These are phyloP conservation scores for Cryptococcus hybrid DNA, from an alignment of 1,284 basidiomycete genomes.

Conservation along the genomic window DNA sequence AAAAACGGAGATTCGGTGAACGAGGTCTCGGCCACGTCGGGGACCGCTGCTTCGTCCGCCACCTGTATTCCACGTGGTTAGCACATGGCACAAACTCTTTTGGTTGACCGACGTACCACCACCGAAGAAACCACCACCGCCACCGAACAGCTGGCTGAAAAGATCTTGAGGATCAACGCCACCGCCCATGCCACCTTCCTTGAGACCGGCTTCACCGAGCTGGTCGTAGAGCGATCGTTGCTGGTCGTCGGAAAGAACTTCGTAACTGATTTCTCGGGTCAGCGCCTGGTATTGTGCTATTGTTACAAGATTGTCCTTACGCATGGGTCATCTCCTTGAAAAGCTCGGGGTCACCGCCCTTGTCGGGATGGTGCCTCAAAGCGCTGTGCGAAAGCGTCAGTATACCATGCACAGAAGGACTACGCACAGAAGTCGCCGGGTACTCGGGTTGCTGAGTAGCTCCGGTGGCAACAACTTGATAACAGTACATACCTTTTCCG, in stretches of 20 bases:
- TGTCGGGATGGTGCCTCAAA: conserved; percentile 90
- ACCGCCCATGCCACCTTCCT: conserved; percentile 71
- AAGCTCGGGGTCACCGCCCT: conserved; percentile 92
- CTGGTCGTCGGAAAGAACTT: conserved; percentile 86
- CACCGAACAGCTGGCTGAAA: conserved; percentile 93
- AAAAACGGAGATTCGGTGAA: conserved; percentile 91
- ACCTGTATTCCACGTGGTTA: not conserved
- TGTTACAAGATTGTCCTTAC: conserved; percentile 56
- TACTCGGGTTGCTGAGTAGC: not conserved
- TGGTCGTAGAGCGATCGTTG: conserved; percentile 86
- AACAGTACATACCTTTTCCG: conserved; percentile 71
- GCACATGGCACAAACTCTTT: not conserved
- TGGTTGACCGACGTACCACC: conserved; percentile 46
- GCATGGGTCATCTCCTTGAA: conserved; percentile 99
- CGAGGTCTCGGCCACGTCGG: conserved; percentile 97
- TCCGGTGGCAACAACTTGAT: not conserved
- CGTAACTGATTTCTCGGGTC: conserved; percentile 63
- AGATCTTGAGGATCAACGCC: conserved; percentile 98
- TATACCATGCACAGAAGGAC: not conserved
- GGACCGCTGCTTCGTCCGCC: conserved; percentile 57
- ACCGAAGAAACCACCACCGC: conserved; percentile 60
- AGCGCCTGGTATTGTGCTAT: not conserved
- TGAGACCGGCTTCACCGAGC: conserved; percentile 90
- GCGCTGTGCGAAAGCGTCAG: conserved; percentile 57
- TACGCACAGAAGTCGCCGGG: conserved; percentile 1